These are phyloP conservation scores for Tarenaya hassleriana DNA, from an alignment of 345 rosid genomes.

Conservation along the genomic window DNA sequence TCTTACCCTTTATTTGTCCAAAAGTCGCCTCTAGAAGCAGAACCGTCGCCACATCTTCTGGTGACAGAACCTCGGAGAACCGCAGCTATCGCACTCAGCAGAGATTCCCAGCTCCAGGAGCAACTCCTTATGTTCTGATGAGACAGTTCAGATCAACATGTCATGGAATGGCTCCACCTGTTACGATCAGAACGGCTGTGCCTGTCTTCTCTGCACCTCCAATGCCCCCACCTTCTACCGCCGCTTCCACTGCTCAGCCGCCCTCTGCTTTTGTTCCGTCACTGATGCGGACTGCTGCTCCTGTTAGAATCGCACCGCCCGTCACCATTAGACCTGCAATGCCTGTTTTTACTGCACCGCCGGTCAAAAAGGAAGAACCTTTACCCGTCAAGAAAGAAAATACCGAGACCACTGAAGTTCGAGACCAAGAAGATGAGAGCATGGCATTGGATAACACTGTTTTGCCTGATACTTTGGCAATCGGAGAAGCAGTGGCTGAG, in stretches of 20 bases:
- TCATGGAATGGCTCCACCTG: conserved; percentile 78
- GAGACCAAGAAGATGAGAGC: conserved; percentile 12
- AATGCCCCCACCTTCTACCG: conserved; percentile 37
- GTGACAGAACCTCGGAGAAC: conserved; percentile 33
- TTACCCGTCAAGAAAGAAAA: conserved; percentile 21
- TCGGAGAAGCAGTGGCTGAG: conserved; percentile 11
- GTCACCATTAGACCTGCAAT: conserved; percentile 67
- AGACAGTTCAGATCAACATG: conserved; percentile 51
- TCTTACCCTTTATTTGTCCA: conserved; percentile 80
- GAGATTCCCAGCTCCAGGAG: conserved; percentile 70
- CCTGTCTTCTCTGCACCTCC: conserved; percentile 92
- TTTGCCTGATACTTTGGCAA: conserved; percentile 21
- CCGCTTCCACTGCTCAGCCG: conserved; percentile 42
- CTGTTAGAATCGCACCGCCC: conserved; percentile 52
- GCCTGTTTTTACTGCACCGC: conserved; percentile 67
- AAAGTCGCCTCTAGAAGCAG: conserved; percentile 56
- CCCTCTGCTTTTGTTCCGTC: conserved; percentile 35
- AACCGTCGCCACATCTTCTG: conserved; percentile 21
- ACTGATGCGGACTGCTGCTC: conserved; percentile 32
- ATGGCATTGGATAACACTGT: neutral
- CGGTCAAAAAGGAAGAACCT: conserved; percentile 29
- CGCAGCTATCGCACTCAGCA: conserved; percentile 33
- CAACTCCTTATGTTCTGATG: conserved; percentile 73
- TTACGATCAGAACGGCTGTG: conserved; percentile 63
- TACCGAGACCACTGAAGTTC: neutral